phyloP scores from a whole-genome alignment of 352 stramenopile genomes.

The Pythium aristosporum region DNA sequence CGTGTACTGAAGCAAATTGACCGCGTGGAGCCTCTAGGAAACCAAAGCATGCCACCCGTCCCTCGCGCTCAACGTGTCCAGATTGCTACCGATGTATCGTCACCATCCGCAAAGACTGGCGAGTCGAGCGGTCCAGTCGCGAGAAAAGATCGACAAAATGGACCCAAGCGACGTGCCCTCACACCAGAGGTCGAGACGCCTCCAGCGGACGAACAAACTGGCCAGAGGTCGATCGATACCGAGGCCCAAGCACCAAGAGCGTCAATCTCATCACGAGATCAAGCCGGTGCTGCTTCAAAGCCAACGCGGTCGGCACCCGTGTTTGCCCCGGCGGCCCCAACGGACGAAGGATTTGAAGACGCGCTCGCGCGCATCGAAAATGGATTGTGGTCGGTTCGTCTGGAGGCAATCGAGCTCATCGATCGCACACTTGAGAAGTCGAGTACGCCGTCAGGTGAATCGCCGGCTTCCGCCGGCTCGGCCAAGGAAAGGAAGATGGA shows the following conservation, averaged over 20 bases:
- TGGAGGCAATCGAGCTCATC: slow-evolving; percentile 55
- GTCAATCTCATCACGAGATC: slow-evolving; percentile 16
- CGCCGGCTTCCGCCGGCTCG: not conserved
- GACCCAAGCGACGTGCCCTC: slow-evolving; percentile 25
- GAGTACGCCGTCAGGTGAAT: not conserved
- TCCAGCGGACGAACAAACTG: not conserved
- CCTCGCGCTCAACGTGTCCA: slow-evolving; percentile 26
- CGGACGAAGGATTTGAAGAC: slow-evolving; percentile 51
- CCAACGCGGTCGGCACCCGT: slow-evolving; percentile 12
- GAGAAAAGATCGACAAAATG: slow-evolving; percentile 25
- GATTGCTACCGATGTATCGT: slow-evolving; percentile 7
- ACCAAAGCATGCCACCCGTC: slow-evolving; percentile 8
- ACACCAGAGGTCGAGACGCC: slow-evolving; percentile 13
- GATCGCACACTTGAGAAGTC: slow-evolving; percentile 25
- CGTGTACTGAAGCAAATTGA: slow-evolving; percentile 26
- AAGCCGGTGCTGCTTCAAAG: slow-evolving; percentile 5
- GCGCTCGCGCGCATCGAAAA: slow-evolving; percentile 48
- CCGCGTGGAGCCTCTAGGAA: not conserved
- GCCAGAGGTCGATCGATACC: not conserved
- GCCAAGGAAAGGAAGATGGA: slow-evolving; percentile 44
- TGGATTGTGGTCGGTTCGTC: slow-evolving; percentile 60
- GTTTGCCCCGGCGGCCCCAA: slow-evolving; percentile 2
- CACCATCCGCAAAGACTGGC: not conserved
- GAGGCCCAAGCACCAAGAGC: not conserved
- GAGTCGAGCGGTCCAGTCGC: slow-evolving; percentile 16